Evolutionary conservation across 2,329 filamentous ascomycete species (phyloP).

Genomic region (Thielaviopsis cerberus): DNA sequence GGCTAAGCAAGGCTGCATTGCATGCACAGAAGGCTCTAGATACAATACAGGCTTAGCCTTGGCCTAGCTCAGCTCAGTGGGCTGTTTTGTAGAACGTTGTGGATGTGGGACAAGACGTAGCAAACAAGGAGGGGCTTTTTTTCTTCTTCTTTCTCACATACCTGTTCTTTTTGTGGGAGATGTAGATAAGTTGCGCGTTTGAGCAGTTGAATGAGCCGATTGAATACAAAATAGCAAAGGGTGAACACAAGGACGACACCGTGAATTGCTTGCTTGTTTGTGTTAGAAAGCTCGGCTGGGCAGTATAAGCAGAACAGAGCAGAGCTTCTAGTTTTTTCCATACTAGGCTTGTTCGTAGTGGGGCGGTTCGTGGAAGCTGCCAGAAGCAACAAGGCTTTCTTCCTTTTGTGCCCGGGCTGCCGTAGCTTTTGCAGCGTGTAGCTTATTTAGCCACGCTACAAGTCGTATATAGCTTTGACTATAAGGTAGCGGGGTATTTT

Average conservation of each 20-base stretch:
- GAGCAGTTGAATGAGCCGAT: too few species aligned
- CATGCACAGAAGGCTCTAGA: neutral
- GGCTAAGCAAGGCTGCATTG: neutral
- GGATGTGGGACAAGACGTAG: neutral
- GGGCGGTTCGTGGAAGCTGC: slow-evolving; percentile 9
- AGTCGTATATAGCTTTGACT: too few species aligned
- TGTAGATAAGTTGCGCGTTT: too few species aligned
- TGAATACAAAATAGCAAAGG: too few species aligned
- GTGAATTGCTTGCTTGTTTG: too few species aligned
- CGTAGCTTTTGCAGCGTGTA: neutral
- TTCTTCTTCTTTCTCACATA: neutral
- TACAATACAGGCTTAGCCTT: neutral
- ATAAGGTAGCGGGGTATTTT: neutral
- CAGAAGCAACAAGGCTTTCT: slow-evolving; percentile 3
- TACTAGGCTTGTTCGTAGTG: too few species aligned
- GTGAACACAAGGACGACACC: too few species aligned
- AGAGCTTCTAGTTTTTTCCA: too few species aligned
- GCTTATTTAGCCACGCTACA: too few species aligned
- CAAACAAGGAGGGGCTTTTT: neutral
- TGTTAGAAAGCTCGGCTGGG: too few species aligned
- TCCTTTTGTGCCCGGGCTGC: neutral
- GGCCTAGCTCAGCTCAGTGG: neutral
- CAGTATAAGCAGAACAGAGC: too few species aligned
- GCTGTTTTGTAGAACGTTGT: neutral
- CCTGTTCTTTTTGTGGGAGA: neutral